Percentiles rank a stretch among this genome's conserved stretches.
These are phyloP conservation scores for Mycena latifolia DNA, from an alignment of 768 basidiomycete genomes.

Conservation along the genomic window DNA sequence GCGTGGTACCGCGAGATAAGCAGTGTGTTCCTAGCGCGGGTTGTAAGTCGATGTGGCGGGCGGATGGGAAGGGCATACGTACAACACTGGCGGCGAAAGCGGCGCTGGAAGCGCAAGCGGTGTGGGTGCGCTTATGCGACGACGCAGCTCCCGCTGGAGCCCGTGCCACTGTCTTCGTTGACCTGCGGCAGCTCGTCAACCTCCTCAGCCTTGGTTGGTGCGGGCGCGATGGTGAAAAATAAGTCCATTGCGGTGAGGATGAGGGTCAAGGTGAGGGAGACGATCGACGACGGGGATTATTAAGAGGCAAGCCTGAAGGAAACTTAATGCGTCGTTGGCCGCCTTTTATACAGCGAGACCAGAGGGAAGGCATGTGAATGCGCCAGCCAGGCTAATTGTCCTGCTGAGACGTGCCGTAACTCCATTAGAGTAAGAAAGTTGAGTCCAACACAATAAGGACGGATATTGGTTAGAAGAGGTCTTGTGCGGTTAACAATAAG, in stretches of 20 bases:
- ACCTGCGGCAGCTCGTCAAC: slow-evolving; percentile 23
- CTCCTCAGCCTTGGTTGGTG: slow-evolving; percentile 19
- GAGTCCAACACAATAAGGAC: slow-evolving; percentile 22
- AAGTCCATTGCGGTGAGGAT: slow-evolving; percentile 27
- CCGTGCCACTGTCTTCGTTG: slow-evolving; percentile 28
- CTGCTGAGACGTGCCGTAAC: background rate
- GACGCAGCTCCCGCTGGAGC: slow-evolving; percentile 30
- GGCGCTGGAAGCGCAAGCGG: background rate
- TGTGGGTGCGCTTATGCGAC: slow-evolving; percentile 19
- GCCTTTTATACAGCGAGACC: slow-evolving; percentile 18
- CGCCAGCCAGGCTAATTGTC: slow-evolving; percentile 15
- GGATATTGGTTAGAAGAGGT: slow-evolving; percentile 3
- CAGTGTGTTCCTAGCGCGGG: background rate
- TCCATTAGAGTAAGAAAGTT: slow-evolving; percentile 9
- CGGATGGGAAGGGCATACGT: slow-evolving; percentile 2
- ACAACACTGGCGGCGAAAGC: no score
- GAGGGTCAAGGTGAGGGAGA: background rate
- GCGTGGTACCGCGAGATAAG: background rate
- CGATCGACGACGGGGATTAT: background rate
- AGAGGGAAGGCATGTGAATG: background rate
- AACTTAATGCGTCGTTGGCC: background rate
- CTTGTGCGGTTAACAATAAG: slow-evolving; percentile 26
- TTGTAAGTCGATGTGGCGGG: background rate
- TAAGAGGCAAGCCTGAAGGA: slow-evolving; percentile 1
- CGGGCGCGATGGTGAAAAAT: slow-evolving; percentile 27